These are phyloP conservation scores for Agrostemma githago DNA, from an alignment of 148 eudicot species.

Conservation along the genomic window DNA sequence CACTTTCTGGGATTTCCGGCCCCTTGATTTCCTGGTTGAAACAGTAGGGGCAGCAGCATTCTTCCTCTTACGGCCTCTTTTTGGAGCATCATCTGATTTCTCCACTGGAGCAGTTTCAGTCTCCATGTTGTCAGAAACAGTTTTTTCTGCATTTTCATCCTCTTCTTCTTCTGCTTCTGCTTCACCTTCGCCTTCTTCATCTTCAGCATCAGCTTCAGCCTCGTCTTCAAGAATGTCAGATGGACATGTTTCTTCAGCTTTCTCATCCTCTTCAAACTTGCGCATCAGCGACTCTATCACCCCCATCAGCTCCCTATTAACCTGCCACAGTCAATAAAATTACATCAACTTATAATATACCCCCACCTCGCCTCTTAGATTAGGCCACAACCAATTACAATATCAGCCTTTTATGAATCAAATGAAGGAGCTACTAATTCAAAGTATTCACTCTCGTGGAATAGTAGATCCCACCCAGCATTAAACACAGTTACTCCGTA, in stretches of 20 bases:
- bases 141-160: neutral
- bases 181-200: neutral
- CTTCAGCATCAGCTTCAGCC: neutral
- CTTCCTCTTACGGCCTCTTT: conserved; percentile 7
- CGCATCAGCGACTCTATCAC: conserved; percentile 51
- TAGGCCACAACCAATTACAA: too few species aligned
- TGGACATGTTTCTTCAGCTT: conserved; percentile 17
- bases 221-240: neutral
- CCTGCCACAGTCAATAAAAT: conserved; percentile 29
- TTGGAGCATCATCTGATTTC: conserved; percentile 8
- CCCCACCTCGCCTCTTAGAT: too few species aligned
- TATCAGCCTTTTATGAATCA: too few species aligned
- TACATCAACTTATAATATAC: too few species aligned
- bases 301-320: conserved; percentile 61
- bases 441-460: too few species aligned
- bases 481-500: too few species aligned
- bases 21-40: conserved; percentile 13
- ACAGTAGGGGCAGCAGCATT: conserved; percentile 16
- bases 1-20: conserved; percentile 27
- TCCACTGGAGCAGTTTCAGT: neutral
- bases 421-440: too few species aligned
- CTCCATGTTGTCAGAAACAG: neutral
- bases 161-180: neutral
- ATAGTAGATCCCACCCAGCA: neutral
- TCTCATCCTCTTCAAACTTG: conserved; percentile 41